Percentiles rank a stretch among this genome's conserved stretches.
Conservation (phyloP, 2,329 filamentous ascomycete species). For the Calonectria multiphialidica region DNA sequence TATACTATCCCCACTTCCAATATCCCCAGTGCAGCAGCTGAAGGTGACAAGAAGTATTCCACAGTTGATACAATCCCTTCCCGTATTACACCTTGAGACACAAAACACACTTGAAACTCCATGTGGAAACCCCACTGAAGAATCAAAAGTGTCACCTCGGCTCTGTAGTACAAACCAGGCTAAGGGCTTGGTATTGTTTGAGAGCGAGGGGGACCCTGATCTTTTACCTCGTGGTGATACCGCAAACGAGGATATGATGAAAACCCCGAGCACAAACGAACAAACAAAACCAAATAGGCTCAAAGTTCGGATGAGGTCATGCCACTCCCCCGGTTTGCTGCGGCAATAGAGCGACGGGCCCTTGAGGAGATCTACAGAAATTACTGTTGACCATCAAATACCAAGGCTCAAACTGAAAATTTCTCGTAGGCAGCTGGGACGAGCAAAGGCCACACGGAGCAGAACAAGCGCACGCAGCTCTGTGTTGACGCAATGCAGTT, state of each 20-base stretch:
- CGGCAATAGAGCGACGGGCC: slow-evolving; percentile 13
- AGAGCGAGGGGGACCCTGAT: slow-evolving; percentile 3
- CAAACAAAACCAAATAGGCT: slow-evolving; percentile 38
- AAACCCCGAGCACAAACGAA: not conserved
- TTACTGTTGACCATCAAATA: slow-evolving; percentile 32
- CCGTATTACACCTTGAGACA: slow-evolving; percentile 55
- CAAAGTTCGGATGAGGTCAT: slow-evolving; percentile 44
- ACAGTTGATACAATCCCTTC: slow-evolving; percentile 65
- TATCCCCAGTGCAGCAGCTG: slow-evolving; percentile 59
- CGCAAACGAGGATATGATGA: not conserved
- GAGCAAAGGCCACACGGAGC: slow-evolving; percentile 24
- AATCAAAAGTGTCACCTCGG: slow-evolving; percentile 21
- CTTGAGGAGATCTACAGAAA: not conserved
- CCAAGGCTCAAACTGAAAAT: slow-evolving; percentile 50
- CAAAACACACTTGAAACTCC: slow-evolving; percentile 6
- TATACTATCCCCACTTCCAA: slow-evolving; percentile 61
- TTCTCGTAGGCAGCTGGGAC: slow-evolving; percentile 45
- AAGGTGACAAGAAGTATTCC: slow-evolving; percentile 63
- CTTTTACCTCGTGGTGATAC: not conserved
- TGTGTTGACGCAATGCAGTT: slow-evolving; percentile 48
- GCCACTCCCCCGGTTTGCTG: slow-evolving; percentile 27
- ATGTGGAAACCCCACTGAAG: not conserved
- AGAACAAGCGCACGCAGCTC: slow-evolving; percentile 34
- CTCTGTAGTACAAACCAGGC: slow-evolving; percentile 28
- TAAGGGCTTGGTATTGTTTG: slow-evolving; percentile 8